Base-by-base conservation (phyloP, 1,139 yeast genomes). In the Diutina catenulata region DNA sequence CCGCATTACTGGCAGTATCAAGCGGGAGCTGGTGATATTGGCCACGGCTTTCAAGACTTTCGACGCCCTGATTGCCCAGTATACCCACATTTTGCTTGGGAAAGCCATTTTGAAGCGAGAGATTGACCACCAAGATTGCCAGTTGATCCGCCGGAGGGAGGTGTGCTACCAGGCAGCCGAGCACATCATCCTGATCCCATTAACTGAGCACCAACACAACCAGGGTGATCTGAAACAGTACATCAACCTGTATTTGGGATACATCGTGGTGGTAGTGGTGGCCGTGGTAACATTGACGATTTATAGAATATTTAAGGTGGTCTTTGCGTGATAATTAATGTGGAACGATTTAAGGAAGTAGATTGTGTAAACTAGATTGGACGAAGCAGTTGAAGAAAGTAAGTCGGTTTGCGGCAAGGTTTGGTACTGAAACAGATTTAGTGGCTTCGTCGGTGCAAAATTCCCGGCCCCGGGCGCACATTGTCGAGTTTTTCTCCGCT, bases 101-200 rank as follows among this genome's bases (percentile, higher is more conserved):
- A 61, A 54, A 44, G 70, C 69, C 25, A 66, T 67, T 20, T 50
- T 67, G 41, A 64, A 64, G 43, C 46, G 62, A 40, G 61, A 60
- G 3, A 50, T 67, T 20, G 47, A 47, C n/a, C 47, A 41, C 3
- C 28, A 39, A 3, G 60, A 60, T 29, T 66, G 71, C 43, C 59
- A 55, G 42, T 47, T 65, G 31, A 53, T 66, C 23, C 53, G 49
- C 38, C 49, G 73, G 40, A 49, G 73, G 43, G 60, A 60, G 14
- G 52, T 66, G 18, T 67, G 73, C 40, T 59, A 51, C 39, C 66
- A 56, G 43, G 70, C 72, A 1, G 65, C 68, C 1, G 69, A 62
- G 38, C 60, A 62, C 42, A 70, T 66, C 23, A 65, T 65, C 8
- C 57, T 64, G 42, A 66, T 67, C 22, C 72, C 72, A 2, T 50